Evolutionary conservation across 768 basidiomycete species (phyloP).

Genomic region (Naganishia vishniacii): DNA sequence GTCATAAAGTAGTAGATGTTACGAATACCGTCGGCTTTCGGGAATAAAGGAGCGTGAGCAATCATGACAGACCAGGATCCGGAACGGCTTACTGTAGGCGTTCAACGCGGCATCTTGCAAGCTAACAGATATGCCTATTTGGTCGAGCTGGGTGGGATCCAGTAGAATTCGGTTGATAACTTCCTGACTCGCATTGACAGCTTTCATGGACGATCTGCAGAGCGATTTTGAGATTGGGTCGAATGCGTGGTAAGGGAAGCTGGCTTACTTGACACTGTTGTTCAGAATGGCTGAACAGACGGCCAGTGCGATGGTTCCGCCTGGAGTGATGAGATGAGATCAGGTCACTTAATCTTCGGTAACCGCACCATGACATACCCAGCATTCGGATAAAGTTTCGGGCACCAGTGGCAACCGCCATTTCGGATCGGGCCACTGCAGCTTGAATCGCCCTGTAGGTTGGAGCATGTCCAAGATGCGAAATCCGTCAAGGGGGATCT

Average conservation of each 20-base stretch:
- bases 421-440: constrained; percentile 63
- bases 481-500: neutral
- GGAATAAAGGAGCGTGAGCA: constrained; percentile 38
- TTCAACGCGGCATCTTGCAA: constrained; percentile 29
- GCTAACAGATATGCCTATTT: constrained; percentile 26
- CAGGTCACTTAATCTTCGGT: neutral
- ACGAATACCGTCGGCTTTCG: constrained; percentile 59
- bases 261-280: constrained; percentile 32
- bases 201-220: constrained; percentile 2
- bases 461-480: constrained; percentile 39
- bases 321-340: neutral
- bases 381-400: constrained; percentile 56
- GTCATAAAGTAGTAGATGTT: constrained; percentile 62
- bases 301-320: constrained; percentile 62
- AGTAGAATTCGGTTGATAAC: constrained; percentile 30
- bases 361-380: neutral
- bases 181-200: constrained; percentile 1
- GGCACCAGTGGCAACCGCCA: constrained; percentile 66
- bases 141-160: constrained; percentile 37
- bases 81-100: constrained; percentile 39
- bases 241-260: neutral
- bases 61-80: neutral
- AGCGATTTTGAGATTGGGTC: neutral
- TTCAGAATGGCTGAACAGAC: constrained; percentile 60
- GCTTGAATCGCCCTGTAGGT: constrained; percentile 68